A percentile compares a stretch with the other conserved stretches of the same genome.
These are phyloP conservation scores for Spathaspora passalidarum DNA, from an alignment of 805 yeast genomes.

Conservation along the genomic window DNA sequence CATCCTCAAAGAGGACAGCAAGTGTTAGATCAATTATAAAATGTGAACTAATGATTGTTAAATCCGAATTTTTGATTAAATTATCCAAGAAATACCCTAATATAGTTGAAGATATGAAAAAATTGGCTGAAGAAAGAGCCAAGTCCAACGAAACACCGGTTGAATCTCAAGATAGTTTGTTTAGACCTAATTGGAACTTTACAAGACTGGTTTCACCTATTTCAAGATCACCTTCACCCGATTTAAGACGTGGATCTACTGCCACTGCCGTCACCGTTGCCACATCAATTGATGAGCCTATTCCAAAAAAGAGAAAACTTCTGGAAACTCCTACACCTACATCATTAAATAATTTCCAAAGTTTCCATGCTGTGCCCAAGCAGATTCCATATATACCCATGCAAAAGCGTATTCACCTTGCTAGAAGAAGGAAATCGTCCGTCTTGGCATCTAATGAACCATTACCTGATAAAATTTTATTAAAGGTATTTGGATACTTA, in stretches of 20 bases:
- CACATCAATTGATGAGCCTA: neutral
- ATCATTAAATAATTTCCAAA: slow-evolving; percentile 30
- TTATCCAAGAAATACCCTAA: slow-evolving; percentile 57
- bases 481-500: slow-evolving; percentile 51
- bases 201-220: neutral
- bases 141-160: slow-evolving; percentile 18
- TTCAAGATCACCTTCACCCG: slow-evolving; percentile 3
- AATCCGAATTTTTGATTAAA: slow-evolving; percentile 51
- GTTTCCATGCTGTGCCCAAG: slow-evolving; percentile 6
- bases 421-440: slow-evolving; percentile 51
- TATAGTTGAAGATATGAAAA: slow-evolving; percentile 56
- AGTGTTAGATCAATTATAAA: slow-evolving; percentile 59
- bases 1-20: slow-evolving; percentile 47
- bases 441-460: slow-evolving; percentile 51
- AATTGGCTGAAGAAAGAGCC: slow-evolving; percentile 55
- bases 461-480: slow-evolving; percentile 57
- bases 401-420: slow-evolving; percentile 50
- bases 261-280: neutral
- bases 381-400: slow-evolving; percentile 55
- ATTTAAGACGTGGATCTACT: neutral
- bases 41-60: slow-evolving; percentile 59
- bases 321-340: slow-evolving; percentile 32
- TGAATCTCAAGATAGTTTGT: neutral
- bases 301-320: slow-evolving; percentile 9
- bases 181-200: neutral